Base-by-base conservation (phyloP, 352 stramenopile genomes). In the Phytophthora meadii region DNA sequence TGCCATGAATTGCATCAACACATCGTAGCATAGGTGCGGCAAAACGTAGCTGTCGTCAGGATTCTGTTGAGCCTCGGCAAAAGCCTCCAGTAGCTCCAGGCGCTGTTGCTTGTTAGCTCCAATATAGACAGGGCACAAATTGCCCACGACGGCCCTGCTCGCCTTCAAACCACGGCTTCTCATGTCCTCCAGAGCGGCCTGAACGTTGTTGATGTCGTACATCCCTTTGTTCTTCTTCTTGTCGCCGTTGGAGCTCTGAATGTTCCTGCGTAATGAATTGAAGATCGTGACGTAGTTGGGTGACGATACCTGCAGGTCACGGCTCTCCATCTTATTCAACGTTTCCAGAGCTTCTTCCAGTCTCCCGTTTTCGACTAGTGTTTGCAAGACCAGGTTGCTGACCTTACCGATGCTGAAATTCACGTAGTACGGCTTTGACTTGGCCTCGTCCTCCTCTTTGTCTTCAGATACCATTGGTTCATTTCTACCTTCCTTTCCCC, bases 41-140 rank as follows among this genome's bases (percentile, higher is more conserved):
- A 88, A 72, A 32, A 79, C 44, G 66, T 80, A 90, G 11, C 45
- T 71, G 58, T 90, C 81, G 19, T 70, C 61, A 2, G 63, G 55
- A 10, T 61, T 54, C 17, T 37, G 57, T 48, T 70, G 63, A 24
- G 65, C 69, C 19, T 75, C 62, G 6, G 66, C 62, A 68, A 85
- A 90, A 40, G 73, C 77, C 36, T 90, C 79, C 14, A 90, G 68
- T 37, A 90, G 54, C 50, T 78, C 66, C 54, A 85, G 62, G 22
- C 79, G 82, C 60, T 90, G 82, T 37, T 79, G 68, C 60, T 88
- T 88, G 61, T 79, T 71, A 32, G 76, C 82, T 39, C 24, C 42
- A 10, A 65, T 54, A 36, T 88, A 85, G 27, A 63, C 61, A 39
- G 73, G 60, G 48, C 73, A 87, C 50, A 85, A 54, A 50, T 82